phyloP scores from a whole-genome alignment of 306 rosid species.

The Sindora glabra region DNA sequence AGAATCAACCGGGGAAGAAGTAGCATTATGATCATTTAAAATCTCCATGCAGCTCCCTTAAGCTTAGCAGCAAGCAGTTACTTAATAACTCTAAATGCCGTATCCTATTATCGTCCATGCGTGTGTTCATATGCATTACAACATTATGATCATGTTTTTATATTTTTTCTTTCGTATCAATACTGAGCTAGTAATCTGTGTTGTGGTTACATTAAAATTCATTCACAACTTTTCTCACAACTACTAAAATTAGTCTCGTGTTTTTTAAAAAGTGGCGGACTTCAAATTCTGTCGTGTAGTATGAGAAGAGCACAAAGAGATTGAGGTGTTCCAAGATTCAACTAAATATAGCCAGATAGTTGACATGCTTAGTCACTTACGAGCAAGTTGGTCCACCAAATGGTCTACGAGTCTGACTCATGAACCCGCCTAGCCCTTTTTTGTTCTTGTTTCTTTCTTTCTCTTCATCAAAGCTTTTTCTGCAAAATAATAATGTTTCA shows the following conservation, averaged over 20 bases:
- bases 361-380: constrained; percentile 46
- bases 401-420: constrained; percentile 37
- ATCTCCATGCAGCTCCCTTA: background rate
- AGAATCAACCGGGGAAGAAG: too few species aligned
- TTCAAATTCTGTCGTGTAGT: too few species aligned
- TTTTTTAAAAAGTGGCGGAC: too few species aligned
- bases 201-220: too few species aligned
- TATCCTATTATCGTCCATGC: background rate
- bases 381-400: constrained; percentile 71
- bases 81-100: background rate
- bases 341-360: constrained; percentile 3
- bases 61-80: background rate
- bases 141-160: constrained; percentile 7
- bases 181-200: too few species aligned
- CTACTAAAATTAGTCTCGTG: too few species aligned
- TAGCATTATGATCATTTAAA: too few species aligned
- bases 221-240: too few species aligned
- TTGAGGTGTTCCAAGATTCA: too few species aligned
- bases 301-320: too few species aligned
- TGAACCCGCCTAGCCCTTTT: constrained; percentile 28
- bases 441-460: constrained; percentile 23
- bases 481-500: constrained; percentile 3
- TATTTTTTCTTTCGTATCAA: background rate
- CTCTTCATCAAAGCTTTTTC: constrained; percentile 52
- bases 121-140: background rate